Evolutionary conservation across 352 stramenopile species (phyloP), one percentile per base, ranked within the genome.

Genomic region (Plasmopara muralis): DNA sequence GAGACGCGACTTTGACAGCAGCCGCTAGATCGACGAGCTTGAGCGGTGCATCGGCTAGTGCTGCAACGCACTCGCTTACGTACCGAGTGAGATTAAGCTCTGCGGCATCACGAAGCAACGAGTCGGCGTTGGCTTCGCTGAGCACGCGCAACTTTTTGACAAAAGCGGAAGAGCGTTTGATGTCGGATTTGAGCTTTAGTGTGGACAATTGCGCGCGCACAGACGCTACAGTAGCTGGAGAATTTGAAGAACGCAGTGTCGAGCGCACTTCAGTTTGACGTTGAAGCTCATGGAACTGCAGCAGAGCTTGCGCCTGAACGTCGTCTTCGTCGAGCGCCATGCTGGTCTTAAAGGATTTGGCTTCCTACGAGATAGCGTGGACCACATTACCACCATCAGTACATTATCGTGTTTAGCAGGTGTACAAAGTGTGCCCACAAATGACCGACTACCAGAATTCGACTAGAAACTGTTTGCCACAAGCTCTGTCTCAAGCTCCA

Each of bases 111-210:
- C 85, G 87, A n/a, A 85, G 51, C 29, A 97, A 56, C n/a, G 77
- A 64, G 30, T 85, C 71, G 40, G 77, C 71, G 43, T 74, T 80
- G 53, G 61, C 55, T 50, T 97, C 88, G 18, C 64, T 79, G 35
- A 96, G 72, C 54, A 79, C 57, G 49, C 84, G 84, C 51, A 98
- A 85, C 63, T 98, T 98, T 65, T 98, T 98, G 18, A 98, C 95
- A 74, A 98, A 98, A 33, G 95, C 91, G 30, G 93, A 98, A 48
- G 89, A 98, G 66, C 97, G 97, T 71, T 99, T 99, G 48, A 99
- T 90, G 77, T 99, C 95, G 49, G 88, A 93, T 68, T 99, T 98
- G 47, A 99, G 86, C 64, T 89, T 93, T 39, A 97, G 86, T 45
- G 89, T 68, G 40, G 96, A 72, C 50, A 98, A 87, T 39, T 78